These are phyloP conservation scores for Bruguiera gymnorhiza DNA, from an alignment of 345 rosid species.

Conservation along the genomic window DNA sequence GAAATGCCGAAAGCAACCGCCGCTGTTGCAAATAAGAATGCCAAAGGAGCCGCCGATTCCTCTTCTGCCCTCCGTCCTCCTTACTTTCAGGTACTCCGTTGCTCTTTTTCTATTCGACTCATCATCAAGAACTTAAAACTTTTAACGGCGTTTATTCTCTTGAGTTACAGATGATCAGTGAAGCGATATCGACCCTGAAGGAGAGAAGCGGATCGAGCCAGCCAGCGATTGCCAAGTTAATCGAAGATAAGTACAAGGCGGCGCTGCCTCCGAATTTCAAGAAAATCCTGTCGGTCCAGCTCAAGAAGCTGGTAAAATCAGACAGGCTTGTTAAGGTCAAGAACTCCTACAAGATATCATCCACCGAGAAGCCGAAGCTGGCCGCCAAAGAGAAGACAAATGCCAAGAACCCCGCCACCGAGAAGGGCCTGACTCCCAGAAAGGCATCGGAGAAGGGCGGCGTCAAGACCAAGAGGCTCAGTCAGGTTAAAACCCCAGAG, in stretches of 20 bases:
- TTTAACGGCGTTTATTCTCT: neutral
- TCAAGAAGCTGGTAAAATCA: conserved; percentile 17
- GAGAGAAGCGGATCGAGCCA: conserved; percentile 34
- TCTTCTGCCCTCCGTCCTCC: conserved; percentile 9
- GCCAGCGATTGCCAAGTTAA: conserved; percentile 28
- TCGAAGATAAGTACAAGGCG: conserved; percentile 22
- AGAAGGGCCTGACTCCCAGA: conserved; percentile 1
- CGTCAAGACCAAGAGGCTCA: conserved; percentile 34
- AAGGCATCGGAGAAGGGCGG: conserved; percentile 15
- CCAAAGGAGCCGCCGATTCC: conserved; percentile 2
- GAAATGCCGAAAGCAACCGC: conserved; percentile 16
- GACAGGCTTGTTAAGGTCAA: conserved; percentile 28
- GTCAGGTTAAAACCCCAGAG: conserved; percentile 41
- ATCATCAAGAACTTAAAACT: neutral
- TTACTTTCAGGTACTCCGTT: conserved; percentile 18
- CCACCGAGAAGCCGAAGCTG: conserved; percentile 21
- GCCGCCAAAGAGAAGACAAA: conserved; percentile 13
- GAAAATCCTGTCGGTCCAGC: conserved; percentile 19
- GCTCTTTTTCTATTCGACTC: neutral
- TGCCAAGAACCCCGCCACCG: neutral
- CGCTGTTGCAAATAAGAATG: neutral
- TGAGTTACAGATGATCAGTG: conserved; percentile 22
- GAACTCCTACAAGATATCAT: conserved; percentile 29
- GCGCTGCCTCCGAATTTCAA: conserved; percentile 20
- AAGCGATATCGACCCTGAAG: conserved; percentile 27